Percentiles rank a stretch among this genome's conserved stretches.
Conservation (phyloP, 768 basidiomycete genomes). For the Boletus rex-veris region DNA sequence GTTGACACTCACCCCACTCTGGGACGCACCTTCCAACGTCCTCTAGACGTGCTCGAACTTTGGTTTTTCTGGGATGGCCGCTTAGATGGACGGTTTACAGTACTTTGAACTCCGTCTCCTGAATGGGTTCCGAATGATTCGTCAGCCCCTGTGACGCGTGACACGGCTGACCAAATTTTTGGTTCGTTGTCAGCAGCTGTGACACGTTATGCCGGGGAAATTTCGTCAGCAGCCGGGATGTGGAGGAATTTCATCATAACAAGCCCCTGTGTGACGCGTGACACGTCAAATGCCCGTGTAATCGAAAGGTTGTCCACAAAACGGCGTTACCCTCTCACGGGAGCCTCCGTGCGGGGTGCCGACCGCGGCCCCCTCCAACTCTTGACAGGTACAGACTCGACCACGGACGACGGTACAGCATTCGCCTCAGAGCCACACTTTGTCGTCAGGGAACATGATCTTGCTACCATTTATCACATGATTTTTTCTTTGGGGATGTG, state of each 20-base stretch:
- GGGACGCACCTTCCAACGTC: constrained; percentile 31
- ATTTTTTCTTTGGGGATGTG: constrained; percentile 36
- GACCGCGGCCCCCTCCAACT: too few relatives aligned
- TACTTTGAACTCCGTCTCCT: constrained; percentile 18
- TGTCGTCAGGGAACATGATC: constrained; percentile 37
- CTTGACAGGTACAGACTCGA: too few relatives aligned
- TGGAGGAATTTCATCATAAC: too few relatives aligned
- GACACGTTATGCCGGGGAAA: too few relatives aligned
- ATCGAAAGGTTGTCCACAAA: constrained; percentile 43
- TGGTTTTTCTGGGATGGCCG: constrained; percentile 39
- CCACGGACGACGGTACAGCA: not conserved
- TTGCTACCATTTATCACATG: constrained; percentile 32
- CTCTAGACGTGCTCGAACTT: constrained; percentile 38
- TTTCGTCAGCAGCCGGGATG: too few relatives aligned
- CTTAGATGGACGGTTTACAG: constrained; percentile 38
- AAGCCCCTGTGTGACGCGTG: too few relatives aligned
- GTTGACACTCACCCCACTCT: not conserved
- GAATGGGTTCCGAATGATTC: too few relatives aligned
- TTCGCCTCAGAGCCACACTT: constrained; percentile 31
- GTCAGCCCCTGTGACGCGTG: too few relatives aligned
- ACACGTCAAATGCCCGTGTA: too few relatives aligned
- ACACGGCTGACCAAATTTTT: too few relatives aligned
- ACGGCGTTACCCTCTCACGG: constrained; percentile 40
- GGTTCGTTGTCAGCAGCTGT: too few relatives aligned
- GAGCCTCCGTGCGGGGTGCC: constrained; percentile 15